A percentile compares a stretch with the other conserved stretches of the same genome.
Conservation (phyloP, 768 basidiomycete genomes). For the Pholiota microspora region DNA sequence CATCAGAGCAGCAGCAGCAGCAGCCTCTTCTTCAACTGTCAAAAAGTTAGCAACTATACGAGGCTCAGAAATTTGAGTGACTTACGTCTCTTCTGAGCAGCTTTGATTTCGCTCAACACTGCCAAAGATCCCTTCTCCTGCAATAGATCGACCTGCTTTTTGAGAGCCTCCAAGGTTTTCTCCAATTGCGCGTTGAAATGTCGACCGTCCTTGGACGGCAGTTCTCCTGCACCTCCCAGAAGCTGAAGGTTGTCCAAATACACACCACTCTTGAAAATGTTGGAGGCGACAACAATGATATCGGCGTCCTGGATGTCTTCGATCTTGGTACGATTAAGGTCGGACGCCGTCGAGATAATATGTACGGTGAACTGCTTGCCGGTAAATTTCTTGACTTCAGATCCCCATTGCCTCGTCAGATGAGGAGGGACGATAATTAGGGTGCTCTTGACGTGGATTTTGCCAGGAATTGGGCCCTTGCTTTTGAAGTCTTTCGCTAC, state of each 20-base stretch:
- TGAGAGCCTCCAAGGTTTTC: constrained; percentile 53
- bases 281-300: constrained; percentile 82
- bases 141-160: constrained; percentile 66
- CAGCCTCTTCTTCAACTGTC: constrained; percentile 45
- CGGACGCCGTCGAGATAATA: constrained; percentile 63
- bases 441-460: constrained; percentile 78
- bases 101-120: constrained; percentile 64
- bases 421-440: constrained; percentile 89
- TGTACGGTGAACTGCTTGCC: constrained; percentile 60
- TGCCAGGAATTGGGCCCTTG: constrained; percentile 46
- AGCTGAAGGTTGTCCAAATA: constrained; percentile 77
- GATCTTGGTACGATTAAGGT: constrained; percentile 72
- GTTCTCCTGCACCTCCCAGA: constrained; percentile 62
- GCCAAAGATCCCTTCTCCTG: constrained; percentile 59
- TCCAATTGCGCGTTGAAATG: constrained; percentile 88
- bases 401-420: constrained; percentile 85
- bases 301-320: constrained; percentile 79
- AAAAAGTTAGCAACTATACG: background rate
- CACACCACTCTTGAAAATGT: constrained; percentile 75
- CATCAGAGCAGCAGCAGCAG: constrained; percentile 41
- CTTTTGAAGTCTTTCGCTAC: constrained; percentile 59
- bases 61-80: constrained; percentile 5
- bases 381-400: constrained; percentile 83
- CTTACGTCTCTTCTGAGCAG: constrained; percentile 60
- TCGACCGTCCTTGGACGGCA: constrained; percentile 79